phyloP scores from a whole-genome alignment of 2,329 filamentous ascomycete genomes.

The Parastagonospora avenae region DNA sequence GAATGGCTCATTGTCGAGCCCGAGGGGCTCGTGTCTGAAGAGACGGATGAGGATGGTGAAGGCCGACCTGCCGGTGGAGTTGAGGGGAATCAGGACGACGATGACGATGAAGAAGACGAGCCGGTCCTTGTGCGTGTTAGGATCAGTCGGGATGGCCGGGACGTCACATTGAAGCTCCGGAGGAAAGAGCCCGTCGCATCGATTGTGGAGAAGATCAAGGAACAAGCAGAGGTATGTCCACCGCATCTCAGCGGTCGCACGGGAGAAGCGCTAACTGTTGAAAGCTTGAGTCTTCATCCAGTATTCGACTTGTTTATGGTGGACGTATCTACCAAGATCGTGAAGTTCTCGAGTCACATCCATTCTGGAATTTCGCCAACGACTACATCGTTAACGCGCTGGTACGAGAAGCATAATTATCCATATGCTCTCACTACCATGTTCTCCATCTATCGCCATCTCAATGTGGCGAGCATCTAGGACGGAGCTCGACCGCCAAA shows the following conservation, averaged over 20 bases:
- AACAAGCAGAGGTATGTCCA: constrained; percentile 65
- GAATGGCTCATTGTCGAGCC: constrained; percentile 54
- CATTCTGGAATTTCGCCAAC: constrained; percentile 69
- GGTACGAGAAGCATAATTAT: constrained; percentile 1
- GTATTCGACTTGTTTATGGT: constrained; percentile 76
- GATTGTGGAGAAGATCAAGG: constrained; percentile 66
- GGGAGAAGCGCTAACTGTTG: background rate
- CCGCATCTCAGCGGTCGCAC: background rate
- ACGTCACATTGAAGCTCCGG: constrained; percentile 44
- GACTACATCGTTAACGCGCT: constrained; percentile 16
- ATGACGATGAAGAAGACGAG: constrained; percentile 25
- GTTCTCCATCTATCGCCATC: background rate
- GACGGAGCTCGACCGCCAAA: too few relatives aligned
- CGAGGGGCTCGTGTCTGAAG: constrained; percentile 43
- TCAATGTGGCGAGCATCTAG: background rate
- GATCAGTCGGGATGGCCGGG: constrained; percentile 46
- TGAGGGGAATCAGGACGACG: constrained; percentile 32
- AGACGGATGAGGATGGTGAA: constrained; percentile 15
- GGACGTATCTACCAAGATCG: constrained; percentile 78
- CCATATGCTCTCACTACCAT: background rate
- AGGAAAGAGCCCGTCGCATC: constrained; percentile 63
- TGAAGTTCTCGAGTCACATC: constrained; percentile 65
- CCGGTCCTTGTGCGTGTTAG: constrained; percentile 42
- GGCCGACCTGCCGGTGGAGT: background rate
- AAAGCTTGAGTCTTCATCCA: constrained; percentile 61